Evolutionary conservation across 768 basidiomycete species (phyloP).

Genomic region (Phaffia australis): DNA sequence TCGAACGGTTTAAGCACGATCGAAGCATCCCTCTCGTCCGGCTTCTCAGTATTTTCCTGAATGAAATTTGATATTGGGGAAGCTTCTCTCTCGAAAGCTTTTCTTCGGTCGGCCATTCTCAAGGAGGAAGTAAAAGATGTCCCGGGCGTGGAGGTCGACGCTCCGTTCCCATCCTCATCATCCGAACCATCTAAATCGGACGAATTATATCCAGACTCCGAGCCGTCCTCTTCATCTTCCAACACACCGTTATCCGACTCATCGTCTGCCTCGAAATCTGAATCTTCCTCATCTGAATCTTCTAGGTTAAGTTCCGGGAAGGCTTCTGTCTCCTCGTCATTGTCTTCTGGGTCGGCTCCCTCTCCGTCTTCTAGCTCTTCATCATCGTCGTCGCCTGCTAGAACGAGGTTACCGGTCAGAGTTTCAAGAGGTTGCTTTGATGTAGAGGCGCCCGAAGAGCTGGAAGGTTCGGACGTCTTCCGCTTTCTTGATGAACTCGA

Average conservation of each 20-base stretch:
- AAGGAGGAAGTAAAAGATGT: constrained; percentile 13
- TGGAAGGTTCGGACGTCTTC: constrained; percentile 13
- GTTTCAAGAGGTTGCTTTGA: constrained; percentile 5
- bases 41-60: constrained; percentile 35
- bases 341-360: constrained; percentile 39
- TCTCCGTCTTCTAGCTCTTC: constrained; percentile 16
- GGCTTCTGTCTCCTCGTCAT: constrained; percentile 55
- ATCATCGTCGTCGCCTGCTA: constrained; percentile 19
- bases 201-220: constrained; percentile 39
- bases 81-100: not conserved
- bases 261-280: constrained; percentile 20
- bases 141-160: constrained; percentile 27
- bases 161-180: constrained; percentile 17
- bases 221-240: constrained; percentile 34
- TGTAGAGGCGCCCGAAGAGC: not conserved
- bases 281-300: constrained; percentile 32
- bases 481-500: constrained; percentile 20
- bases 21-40: constrained; percentile 30
- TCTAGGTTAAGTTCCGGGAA: constrained; percentile 54
- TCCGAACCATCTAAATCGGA: constrained; percentile 39
- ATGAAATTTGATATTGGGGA: constrained; percentile 32
- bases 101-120: constrained; percentile 30
- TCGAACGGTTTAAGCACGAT: constrained; percentile 23
- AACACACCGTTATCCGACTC: constrained; percentile 24
- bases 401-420: constrained; percentile 24